Evolutionary conservation across 176 grass and related monocot species (phyloP).

Genomic region (Triticum timopheevii): DNA sequence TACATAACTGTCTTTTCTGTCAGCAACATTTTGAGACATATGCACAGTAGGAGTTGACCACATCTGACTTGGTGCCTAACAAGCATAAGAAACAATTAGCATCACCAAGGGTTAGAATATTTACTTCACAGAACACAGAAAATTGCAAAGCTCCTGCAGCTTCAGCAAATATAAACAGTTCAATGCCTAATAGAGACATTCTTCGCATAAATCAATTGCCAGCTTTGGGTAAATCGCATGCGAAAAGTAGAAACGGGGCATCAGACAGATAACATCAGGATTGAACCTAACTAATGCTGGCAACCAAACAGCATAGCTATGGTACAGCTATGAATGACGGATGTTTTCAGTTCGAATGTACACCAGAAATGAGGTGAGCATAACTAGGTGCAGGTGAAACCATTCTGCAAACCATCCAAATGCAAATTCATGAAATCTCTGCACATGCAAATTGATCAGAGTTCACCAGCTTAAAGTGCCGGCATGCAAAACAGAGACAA

Average conservation of each 20-base stretch:
- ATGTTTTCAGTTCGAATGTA: not conserved
- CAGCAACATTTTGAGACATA: conserved; percentile 49
- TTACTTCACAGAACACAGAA: conserved; percentile 27
- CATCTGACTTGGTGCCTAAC: conserved; percentile 53
- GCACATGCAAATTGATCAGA: not conserved
- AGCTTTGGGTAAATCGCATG: conserved; percentile 28
- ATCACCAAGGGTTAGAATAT: conserved; percentile 18
- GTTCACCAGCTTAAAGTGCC: not conserved
- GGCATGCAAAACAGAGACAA: not conserved
- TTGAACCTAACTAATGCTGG: conserved; percentile 25
- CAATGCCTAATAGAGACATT: not conserved
- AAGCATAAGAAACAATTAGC: conserved; percentile 12
- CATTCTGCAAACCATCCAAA: not conserved
- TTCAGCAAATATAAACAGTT: conserved; percentile 19
- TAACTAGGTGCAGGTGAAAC: conserved; percentile 4
- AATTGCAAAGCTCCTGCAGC: conserved; percentile 8
- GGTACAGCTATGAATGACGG: not conserved
- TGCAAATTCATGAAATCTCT: not conserved
- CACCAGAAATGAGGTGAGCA: not conserved
- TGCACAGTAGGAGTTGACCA: conserved; percentile 56
- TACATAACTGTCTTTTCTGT: conserved; percentile 64
- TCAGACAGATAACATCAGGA: conserved; percentile 14
- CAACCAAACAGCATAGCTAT: conserved; percentile 15
- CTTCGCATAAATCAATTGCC: not conserved
- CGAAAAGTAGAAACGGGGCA: conserved; percentile 10